Evolutionary conservation across 108 stramenopile genomes (phyloP), one percentile per base, ranked within the genome.

Genomic region (Fragilaria crotonensis): DNA sequence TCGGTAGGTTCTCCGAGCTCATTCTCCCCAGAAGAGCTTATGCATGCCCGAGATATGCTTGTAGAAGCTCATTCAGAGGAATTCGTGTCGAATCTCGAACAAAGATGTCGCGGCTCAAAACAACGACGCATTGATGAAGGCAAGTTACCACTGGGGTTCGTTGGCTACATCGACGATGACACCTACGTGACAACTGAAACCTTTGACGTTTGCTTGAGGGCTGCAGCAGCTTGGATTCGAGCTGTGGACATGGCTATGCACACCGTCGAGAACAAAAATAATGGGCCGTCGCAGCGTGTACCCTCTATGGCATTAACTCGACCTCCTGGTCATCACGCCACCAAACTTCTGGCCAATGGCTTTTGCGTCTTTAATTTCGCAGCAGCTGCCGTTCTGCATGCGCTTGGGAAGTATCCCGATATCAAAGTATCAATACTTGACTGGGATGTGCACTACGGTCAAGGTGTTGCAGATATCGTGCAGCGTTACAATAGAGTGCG

Each of bases 321-420:
- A 41, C 84, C 84, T n/a, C 84, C 84, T 5, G 84, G 84, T 5
- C 84, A 85, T 55, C 84, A 85, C 64, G 84, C 84, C 5, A 76
- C 63, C 0, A 28, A 52, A 5, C 5, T 27, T 11, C 7, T 45
- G 4, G 60, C 79, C 9, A 78, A 79, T 64, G 84, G 84, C 14
- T 85, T 85, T 64, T 85, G 84, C 57, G 17, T 80, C 2, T 70
- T 80, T 41, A 85, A 85, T 54, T 80, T 78, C 67, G 66, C 63
- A 14, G 84, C 78, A 21, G 76, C 71, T 20, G 70, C 80, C 1
- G 77, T 71, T 1, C 20, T 68, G 0, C 68, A 85, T 55, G 58
- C 57, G 5, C 22, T 71, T 45, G 33, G 60, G 29, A 22, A 48
- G 27, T 20, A 63, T 51, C 46, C 64, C 0, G 26, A 26, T 33